These are phyloP conservation scores for Paraphaeosphaeria sporulosa DNA, from an alignment of 2,329 filamentous ascomycete genomes.

Conservation along the genomic window DNA sequence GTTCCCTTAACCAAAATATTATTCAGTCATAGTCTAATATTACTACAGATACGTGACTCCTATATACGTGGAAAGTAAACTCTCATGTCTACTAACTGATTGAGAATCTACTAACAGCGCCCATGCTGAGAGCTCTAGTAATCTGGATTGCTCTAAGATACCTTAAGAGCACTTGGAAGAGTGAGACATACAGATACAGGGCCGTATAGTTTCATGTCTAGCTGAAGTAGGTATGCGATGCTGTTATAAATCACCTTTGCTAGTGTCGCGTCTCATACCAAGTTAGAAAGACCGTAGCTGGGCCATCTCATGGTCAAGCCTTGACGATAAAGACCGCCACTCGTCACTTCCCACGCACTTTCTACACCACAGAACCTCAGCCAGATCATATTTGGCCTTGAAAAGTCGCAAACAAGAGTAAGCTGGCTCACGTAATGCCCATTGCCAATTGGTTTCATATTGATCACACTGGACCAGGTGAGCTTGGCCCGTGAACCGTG, in stretches of 20 bases:
- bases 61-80: neutral
- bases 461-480: slow-evolving; percentile 8
- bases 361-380: slow-evolving; percentile 21
- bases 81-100: neutral
- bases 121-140: neutral
- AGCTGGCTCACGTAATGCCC: slow-evolving; percentile 20
- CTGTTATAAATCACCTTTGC: neutral
- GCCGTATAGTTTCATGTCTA: neutral
- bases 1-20: neutral
- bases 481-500: neutral
- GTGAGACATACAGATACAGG: neutral
- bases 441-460: slow-evolving; percentile 26
- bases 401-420: slow-evolving; percentile 18
- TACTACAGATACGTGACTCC: neutral
- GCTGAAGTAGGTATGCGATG: neutral
- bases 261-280: neutral
- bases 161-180: neutral
- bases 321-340: slow-evolving; percentile 4
- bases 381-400: slow-evolving; percentile 25
- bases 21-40: neutral
- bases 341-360: slow-evolving; percentile 27
- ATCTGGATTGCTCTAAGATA: neutral
- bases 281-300: neutral
- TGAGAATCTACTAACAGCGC: neutral
- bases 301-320: neutral